Evolutionary conservation across 441 rosid species (phyloP), one percentile per base, ranked within the genome.

Genomic region (Syzygium syzygioides): DNA sequence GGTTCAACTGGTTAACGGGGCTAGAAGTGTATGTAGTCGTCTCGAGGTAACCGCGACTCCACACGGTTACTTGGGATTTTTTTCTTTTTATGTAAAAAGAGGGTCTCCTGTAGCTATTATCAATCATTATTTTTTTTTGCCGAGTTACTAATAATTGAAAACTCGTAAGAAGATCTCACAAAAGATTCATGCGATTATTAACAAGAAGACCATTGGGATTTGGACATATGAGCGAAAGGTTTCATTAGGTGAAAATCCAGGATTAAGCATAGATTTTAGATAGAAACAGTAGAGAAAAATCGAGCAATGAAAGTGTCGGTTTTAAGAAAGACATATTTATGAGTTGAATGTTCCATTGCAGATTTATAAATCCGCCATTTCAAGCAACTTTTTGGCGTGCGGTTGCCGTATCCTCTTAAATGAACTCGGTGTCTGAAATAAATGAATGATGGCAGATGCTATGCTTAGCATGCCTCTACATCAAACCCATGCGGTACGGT

Each of bases 281-380:
- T 6, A 19, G 1, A 19, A 66, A 32, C 9, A 9, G 25, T 32
- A 32, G 45, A 66, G 23, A 66, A 66, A 66, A 18, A 28, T 59
- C 1, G 8, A 59, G 30, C 3, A 1, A 28, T 3, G 34, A n/a
- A 14, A 62, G 34, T 0, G 0, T 4, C 14, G 3, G 5, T n/a
- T 28, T 62, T 3, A 62, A n/a, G 4, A 62, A 62, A n/a, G 5
- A 6, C n/a, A 28, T 1, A n/a, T 3, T 3, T 17, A 62, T 6
- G 19, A 14, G 15, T 62, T n/a, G 18, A 18, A 62, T 62, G n/a
- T 62, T 28, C 9, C n/a, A 3, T 14, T 6, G 6, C n/a, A n/a
- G 4, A n/a, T 62, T 34, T 20, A 23, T 23, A 6, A 1, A 10
- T 23, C 4, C 8, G 19, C 8, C 0, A 0, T 68, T 34, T 19